Percentiles rank a stretch among this genome's conserved stretches.
Conservation (phyloP, 1,284 basidiomycete genomes). For the Ustilago xerochloae region DNA sequence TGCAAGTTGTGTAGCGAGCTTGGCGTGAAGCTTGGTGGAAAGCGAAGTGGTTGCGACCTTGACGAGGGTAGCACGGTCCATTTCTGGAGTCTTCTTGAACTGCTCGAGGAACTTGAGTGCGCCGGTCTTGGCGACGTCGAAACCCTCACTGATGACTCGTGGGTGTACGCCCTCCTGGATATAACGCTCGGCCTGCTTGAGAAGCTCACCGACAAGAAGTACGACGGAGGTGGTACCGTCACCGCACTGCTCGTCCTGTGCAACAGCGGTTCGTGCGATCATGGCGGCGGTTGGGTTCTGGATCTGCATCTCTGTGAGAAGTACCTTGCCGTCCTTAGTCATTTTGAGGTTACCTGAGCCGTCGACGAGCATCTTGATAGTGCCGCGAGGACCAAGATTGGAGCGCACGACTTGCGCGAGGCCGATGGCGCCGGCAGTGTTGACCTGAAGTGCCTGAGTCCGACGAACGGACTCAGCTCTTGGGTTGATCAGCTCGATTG, state of each 20-base stretch:
- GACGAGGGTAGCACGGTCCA: constrained; percentile 90
- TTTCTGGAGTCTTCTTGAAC: constrained; percentile 78
- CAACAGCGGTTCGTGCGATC: constrained; percentile 97
- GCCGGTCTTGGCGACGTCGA: constrained; percentile 97
- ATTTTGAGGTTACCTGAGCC: constrained; percentile 99
- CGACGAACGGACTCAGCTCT: constrained; percentile 90
- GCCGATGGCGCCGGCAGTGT: constrained; percentile 86
- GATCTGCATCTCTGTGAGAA: constrained; percentile 99
- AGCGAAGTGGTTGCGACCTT: constrained; percentile 94
- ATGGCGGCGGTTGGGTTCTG: constrained; percentile 97
- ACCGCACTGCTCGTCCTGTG: constrained; percentile 98
- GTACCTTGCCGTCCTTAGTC: constrained; percentile 99
- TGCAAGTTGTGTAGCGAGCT: constrained; percentile 87
- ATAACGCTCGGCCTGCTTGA: constrained; percentile 98
- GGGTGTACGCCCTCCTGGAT: constrained; percentile 99
- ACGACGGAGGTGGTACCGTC: constrained; percentile 99
- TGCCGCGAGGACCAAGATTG: constrained; percentile 82
- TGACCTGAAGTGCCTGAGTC: constrained; percentile 90
- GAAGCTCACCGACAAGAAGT: constrained; percentile 92
- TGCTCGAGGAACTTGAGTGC: constrained; percentile 92
- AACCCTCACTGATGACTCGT: constrained; percentile 92
- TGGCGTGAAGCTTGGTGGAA: constrained; percentile 87
- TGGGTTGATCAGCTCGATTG: constrained; percentile 67
- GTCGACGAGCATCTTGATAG: constrained; percentile 99
- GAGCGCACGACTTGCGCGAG: constrained; percentile 96